phyloP scores from a whole-genome alignment of 2,329 filamentous ascomycete genomes.

The Amauroascus niger region DNA sequence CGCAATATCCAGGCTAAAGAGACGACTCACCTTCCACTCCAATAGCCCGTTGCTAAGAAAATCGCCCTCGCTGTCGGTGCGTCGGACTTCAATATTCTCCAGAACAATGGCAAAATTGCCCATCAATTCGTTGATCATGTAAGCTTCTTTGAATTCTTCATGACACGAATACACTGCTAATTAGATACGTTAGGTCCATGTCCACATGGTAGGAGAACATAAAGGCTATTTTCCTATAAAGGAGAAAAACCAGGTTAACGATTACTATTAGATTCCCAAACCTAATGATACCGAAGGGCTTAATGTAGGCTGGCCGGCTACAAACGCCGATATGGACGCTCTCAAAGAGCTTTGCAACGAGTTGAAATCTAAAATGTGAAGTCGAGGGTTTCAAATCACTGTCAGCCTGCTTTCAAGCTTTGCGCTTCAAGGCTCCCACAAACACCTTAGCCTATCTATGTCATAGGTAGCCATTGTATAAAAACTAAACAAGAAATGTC shows the following conservation, averaged over 20 bases:
- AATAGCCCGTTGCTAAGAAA: constrained; percentile 70
- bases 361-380: constrained; percentile 78
- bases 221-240: too few relatives aligned
- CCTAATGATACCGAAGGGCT: constrained; percentile 75
- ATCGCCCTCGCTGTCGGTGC: constrained; percentile 68
- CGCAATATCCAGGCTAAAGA: not conserved
- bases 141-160: constrained; percentile 32
- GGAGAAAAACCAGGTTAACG: not conserved
- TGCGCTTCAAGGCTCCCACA: not conserved
- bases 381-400: not conserved
- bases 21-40: not conserved
- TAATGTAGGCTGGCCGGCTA: constrained; percentile 66
- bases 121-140: constrained; percentile 92
- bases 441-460: not conserved
- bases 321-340: constrained; percentile 67
- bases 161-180: not conserved
- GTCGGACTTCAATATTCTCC: constrained; percentile 80
- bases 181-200: constrained; percentile 57
- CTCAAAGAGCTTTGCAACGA: constrained; percentile 72
- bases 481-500: constrained; percentile 3
- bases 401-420: too few relatives aligned
- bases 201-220: constrained; percentile 68
- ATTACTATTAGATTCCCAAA: constrained; percentile 69
- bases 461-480: not conserved
- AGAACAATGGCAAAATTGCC: constrained; percentile 88